These are phyloP conservation scores for Chaetomium olivaceum DNA, from an alignment of 2,329 filamentous ascomycete species.

Conservation along the genomic window DNA sequence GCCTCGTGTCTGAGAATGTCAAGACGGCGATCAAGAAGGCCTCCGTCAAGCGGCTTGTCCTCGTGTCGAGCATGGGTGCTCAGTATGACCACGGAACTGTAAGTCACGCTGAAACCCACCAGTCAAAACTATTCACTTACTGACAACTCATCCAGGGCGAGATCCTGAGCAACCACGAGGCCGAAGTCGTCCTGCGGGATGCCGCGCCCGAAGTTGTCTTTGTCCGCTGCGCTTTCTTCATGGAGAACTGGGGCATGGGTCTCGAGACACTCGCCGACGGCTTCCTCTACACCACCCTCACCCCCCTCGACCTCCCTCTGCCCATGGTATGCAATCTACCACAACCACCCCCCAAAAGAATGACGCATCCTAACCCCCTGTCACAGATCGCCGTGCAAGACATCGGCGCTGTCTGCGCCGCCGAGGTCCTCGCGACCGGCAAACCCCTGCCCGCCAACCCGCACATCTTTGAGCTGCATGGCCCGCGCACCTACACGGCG, in stretches of 20 bases:
- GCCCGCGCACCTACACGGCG: slow-evolving; percentile 36
- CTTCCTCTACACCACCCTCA: slow-evolving; percentile 40
- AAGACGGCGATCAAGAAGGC: slow-evolving; percentile 35
- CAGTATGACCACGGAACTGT: slow-evolving; percentile 39
- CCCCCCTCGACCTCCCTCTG: slow-evolving; percentile 38
- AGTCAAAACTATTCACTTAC: neutral
- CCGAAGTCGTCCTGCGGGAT: slow-evolving; percentile 32
- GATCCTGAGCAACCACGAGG: slow-evolving; percentile 40
- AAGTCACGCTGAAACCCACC: slow-evolving; percentile 8
- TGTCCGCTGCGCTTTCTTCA: slow-evolving; percentile 41
- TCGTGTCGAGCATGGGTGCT: slow-evolving; percentile 39
- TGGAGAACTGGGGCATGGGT: slow-evolving; percentile 42
- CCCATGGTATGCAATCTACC: slow-evolving; percentile 36
- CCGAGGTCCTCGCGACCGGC: slow-evolving; percentile 21
- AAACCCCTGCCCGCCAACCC: slow-evolving; percentile 29
- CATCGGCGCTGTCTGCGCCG: slow-evolving; percentile 21
- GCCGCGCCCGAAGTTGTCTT: slow-evolving; percentile 35
- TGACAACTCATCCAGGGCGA: slow-evolving; percentile 37
- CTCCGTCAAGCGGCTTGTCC: slow-evolving; percentile 36
- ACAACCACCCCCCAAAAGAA: no score
- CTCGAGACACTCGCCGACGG: slow-evolving; percentile 36
- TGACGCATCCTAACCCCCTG: slow-evolving; percentile 28
- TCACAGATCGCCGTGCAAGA: slow-evolving; percentile 34
- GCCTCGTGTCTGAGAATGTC: slow-evolving; percentile 32
- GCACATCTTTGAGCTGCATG: slow-evolving; percentile 38